Percentiles rank a stretch among this genome's conserved stretches.
phyloP scores from a whole-genome alignment of 768 basidiomycete species.

The Dioszegia crocea region DNA sequence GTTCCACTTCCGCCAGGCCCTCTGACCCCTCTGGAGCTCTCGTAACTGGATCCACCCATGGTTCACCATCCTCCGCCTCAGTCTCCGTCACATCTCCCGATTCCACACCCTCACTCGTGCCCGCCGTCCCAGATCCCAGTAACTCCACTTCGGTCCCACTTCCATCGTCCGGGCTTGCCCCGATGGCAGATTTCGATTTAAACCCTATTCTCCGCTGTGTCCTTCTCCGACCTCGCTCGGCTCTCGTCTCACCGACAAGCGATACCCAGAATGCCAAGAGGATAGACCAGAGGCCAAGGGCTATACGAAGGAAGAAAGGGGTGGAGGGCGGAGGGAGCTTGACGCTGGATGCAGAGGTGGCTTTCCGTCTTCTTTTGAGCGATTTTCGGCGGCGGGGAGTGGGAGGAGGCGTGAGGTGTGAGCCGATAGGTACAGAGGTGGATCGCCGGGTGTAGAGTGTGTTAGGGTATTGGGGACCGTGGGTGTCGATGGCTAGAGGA shows the following conservation, averaged over 20 bases:
- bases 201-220: constrained; percentile 1
- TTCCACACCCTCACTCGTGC: constrained; percentile 9
- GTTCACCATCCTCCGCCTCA: constrained; percentile 10
- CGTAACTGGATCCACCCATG: constrained; percentile 44
- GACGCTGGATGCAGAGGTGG: constrained; percentile 25
- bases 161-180: constrained; percentile 13
- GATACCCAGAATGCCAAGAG: constrained; percentile 36
- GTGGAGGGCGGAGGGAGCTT: constrained; percentile 40
- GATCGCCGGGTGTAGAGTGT: neutral
- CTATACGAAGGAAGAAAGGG: constrained; percentile 31
- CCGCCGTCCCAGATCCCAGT: neutral
- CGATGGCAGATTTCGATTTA: neutral
- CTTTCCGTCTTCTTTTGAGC: constrained; percentile 12
- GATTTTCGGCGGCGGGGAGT: constrained; percentile 8
- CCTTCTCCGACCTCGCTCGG: constrained; percentile 18
- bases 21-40: constrained; percentile 25
- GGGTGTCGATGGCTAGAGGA: neutral
- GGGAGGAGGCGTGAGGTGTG: neutral
- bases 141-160: constrained; percentile 13
- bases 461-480: neutral
- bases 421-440: neutral
- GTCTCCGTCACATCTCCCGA: constrained; percentile 8
- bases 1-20: constrained; percentile 20
- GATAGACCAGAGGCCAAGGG: constrained; percentile 41
- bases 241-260: constrained; percentile 41